These are phyloP conservation scores for Kluyveromyces nonfermentans DNA, from an alignment of 805 yeast species.

Conservation along the genomic window DNA sequence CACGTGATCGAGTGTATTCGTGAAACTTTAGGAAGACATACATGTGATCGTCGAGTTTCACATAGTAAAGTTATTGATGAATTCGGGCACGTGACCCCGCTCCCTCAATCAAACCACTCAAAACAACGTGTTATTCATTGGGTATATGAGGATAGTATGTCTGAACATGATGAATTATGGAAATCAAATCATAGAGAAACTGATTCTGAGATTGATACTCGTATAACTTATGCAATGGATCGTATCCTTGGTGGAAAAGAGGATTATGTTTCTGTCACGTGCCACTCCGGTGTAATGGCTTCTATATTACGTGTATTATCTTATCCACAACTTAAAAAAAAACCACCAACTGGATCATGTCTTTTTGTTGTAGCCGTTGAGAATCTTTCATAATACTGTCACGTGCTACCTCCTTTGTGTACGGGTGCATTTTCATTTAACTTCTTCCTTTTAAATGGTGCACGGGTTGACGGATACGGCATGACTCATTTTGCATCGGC, in stretches of 20 bases:
- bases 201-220: conserved; percentile 38
- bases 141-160: conserved; percentile 37
- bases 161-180: conserved; percentile 43
- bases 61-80: conserved; percentile 14
- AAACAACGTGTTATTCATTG: conserved; percentile 31
- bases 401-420: too few species aligned
- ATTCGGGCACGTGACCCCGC: conserved; percentile 11
- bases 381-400: too few species aligned
- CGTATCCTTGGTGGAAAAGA: conserved; percentile 32
- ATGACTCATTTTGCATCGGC: background rate
- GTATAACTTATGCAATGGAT: conserved; percentile 32
- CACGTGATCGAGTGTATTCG: conserved; percentile 39
- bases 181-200: conserved; percentile 39
- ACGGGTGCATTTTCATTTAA: too few species aligned
- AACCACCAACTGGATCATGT: background rate
- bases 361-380: background rate
- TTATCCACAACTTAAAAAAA: conserved; percentile 34
- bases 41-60: conserved; percentile 46
- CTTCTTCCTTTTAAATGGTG: too few species aligned
- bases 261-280: conserved; percentile 38
- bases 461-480: background rate
- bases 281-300: conserved; percentile 54
- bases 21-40: conserved; percentile 51
- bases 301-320: conserved; percentile 41
- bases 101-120: too few species aligned